Evolutionary conservation across 208 protist species (phyloP).

Genomic region (Tritrichomonas foetus): DNA sequence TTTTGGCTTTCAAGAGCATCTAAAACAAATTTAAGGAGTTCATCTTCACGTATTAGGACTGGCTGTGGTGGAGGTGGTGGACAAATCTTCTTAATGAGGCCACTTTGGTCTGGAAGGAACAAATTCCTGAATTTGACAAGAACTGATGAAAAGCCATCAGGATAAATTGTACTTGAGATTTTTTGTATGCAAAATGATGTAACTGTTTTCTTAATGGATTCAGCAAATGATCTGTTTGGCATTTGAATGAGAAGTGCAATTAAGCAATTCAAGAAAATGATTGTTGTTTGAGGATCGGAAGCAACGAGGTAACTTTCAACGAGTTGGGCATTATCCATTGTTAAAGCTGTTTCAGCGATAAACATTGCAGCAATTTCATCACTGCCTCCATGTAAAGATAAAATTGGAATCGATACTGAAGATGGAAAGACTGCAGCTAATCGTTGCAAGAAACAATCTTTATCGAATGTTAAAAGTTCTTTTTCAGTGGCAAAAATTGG

Average conservation of each 20-base stretch:
- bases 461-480: background rate
- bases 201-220: background rate
- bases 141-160: background rate
- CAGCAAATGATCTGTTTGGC: background rate
- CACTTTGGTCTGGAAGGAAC: background rate
- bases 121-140: background rate
- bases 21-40: background rate
- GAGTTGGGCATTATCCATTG: too few species aligned
- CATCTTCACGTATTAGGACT: background rate
- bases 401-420: too few species aligned
- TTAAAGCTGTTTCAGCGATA: too few species aligned
- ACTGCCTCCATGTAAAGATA: too few species aligned
- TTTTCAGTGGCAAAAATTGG: background rate
- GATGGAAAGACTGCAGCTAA: too few species aligned
- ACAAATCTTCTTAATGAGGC: background rate
- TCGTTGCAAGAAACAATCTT: background rate
- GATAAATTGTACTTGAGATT: background rate
- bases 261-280: background rate
- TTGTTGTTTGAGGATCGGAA: too few species aligned
- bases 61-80: background rate
- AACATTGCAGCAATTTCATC: too few species aligned
- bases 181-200: too few species aligned
- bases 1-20: background rate
- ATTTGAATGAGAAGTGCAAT: background rate
- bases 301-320: too few species aligned